A percentile compares a stretch with the other conserved stretches of the same genome.
These are phyloP conservation scores for Curvularia eragrostidis DNA, from an alignment of 2,329 filamentous ascomycete genomes.

Conservation along the genomic window DNA sequence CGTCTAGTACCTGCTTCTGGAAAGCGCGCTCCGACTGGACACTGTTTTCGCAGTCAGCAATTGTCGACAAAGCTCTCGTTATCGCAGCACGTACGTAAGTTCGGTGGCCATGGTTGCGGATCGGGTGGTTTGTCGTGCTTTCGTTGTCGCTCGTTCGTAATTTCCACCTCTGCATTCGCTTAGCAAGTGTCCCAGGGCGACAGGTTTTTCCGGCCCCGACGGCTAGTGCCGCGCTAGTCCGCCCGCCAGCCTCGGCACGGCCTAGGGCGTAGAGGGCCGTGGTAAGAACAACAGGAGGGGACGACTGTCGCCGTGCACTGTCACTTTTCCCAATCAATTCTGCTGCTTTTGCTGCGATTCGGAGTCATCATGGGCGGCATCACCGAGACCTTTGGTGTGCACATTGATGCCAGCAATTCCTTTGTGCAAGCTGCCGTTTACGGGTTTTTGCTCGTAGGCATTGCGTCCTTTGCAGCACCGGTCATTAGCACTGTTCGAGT, in stretches of 20 bases:
- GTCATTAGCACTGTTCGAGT: slow-evolving; percentile 57
- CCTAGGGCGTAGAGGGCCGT: slow-evolving; percentile 3
- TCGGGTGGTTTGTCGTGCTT: slow-evolving; percentile 45
- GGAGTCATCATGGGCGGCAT: slow-evolving; percentile 25
- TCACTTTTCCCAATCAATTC: background rate
- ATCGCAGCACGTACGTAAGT: slow-evolving; percentile 48
- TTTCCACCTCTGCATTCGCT: slow-evolving; percentile 23
- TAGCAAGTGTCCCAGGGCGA: slow-evolving; percentile 12
- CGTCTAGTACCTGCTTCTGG: slow-evolving; percentile 72
- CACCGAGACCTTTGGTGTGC: slow-evolving; percentile 39
- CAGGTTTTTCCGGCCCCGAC: slow-evolving; percentile 16
- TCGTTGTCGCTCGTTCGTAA: slow-evolving; percentile 24
- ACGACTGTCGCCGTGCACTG: background rate
- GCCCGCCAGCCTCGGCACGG: slow-evolving; percentile 16
- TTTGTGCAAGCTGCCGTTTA: slow-evolving; percentile 37
- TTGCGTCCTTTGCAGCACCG: slow-evolving; percentile 40
- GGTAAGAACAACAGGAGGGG: slow-evolving; percentile 1
- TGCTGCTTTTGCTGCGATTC: background rate
- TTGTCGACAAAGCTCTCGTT: slow-evolving; percentile 8
- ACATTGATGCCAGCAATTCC: slow-evolving; percentile 41
- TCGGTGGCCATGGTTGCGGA: slow-evolving; percentile 55
- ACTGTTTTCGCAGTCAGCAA: slow-evolving; percentile 66
- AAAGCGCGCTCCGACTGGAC: slow-evolving; percentile 99
- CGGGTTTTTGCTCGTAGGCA: slow-evolving; percentile 40
- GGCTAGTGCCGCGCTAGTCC: slow-evolving; percentile 12